Percentiles rank a stretch among this genome's conserved stretches.
Conservation (phyloP, 2,329 filamentous ascomycete genomes). For the Colletotrichum australisinense region DNA sequence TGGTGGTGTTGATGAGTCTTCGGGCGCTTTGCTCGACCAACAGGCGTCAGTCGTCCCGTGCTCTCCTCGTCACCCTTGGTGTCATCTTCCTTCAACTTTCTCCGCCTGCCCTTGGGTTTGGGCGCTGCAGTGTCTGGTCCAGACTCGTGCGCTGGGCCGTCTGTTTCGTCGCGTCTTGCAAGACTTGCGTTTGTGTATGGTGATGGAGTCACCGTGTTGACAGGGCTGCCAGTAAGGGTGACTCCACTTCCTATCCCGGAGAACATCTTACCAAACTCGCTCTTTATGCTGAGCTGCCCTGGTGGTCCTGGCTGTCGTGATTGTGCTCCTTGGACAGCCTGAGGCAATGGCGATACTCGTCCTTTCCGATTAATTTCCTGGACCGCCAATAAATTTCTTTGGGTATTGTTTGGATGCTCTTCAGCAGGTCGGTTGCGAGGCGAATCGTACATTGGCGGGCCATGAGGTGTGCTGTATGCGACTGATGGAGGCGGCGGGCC, state of each 20-base stretch:
- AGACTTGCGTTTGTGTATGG: slow-evolving; percentile 59
- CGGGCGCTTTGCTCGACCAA: slow-evolving; percentile 69
- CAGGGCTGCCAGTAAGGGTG: slow-evolving; percentile 63
- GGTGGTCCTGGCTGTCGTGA: slow-evolving; percentile 81
- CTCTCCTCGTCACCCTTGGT: slow-evolving; percentile 73
- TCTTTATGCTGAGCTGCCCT: slow-evolving; percentile 91
- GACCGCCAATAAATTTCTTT: slow-evolving; percentile 78
- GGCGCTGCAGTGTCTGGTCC: slow-evolving; percentile 50
- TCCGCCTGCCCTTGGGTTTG: slow-evolving; percentile 67
- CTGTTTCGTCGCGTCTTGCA: slow-evolving; percentile 65
- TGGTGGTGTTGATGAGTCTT: slow-evolving; percentile 77
- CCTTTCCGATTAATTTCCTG: slow-evolving; percentile 86
- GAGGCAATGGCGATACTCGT: slow-evolving; percentile 87
- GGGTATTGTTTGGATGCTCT: slow-evolving; percentile 67
- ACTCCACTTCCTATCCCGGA: slow-evolving; percentile 82
- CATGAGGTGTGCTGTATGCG: slow-evolving; percentile 58
- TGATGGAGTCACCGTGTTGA: slow-evolving; percentile 53
- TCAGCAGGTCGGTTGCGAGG: slow-evolving; percentile 57
- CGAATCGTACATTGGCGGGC: slow-evolving; percentile 55
- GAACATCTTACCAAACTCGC: slow-evolving; percentile 94
- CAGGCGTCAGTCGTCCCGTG: slow-evolving; percentile 71
- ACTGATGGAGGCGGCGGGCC: slow-evolving; percentile 61
- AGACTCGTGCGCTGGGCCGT: slow-evolving; percentile 57
- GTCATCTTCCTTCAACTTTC: slow-evolving; percentile 84
- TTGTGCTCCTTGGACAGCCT: slow-evolving; percentile 93